Conservation (phyloP, 495 filamentous ascomycete genomes). For the Neurospora tetrasperma region DNA sequence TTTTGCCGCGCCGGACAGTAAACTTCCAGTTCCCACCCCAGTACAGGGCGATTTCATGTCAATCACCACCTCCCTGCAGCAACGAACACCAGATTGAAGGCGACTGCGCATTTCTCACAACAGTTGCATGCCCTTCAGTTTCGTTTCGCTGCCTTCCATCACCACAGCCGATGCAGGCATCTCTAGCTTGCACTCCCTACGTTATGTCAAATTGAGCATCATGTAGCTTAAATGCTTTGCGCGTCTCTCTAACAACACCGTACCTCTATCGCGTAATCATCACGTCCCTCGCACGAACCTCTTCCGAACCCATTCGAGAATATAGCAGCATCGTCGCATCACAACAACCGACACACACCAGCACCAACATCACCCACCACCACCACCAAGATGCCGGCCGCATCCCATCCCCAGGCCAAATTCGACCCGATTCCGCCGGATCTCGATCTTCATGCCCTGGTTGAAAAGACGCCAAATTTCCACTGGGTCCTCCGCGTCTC, state of each 20-base stretch:
- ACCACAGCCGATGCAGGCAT: background rate
- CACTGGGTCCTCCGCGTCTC: conserved; percentile 67
- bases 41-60: background rate
- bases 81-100: background rate
- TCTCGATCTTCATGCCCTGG: conserved; percentile 61
- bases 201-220: background rate
- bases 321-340: background rate
- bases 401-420: conserved; percentile 52
- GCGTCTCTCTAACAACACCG: background rate
- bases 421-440: conserved; percentile 82
- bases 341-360: background rate
- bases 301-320: background rate
- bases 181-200: background rate
- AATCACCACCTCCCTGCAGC: background rate
- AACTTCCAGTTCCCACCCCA: background rate
- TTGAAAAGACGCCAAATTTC: conserved; percentile 72
- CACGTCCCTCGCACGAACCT: background rate
- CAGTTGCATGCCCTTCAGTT: background rate
- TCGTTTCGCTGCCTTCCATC: background rate
- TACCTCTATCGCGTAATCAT: background rate
- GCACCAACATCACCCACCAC: background rate
- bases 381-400: conserved; percentile 50
- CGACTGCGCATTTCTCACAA: background rate
- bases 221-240: background rate
- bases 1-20: background rate